Percentiles rank a stretch among this genome's conserved stretches.
Conservation (phyloP, 176 grass and related monocot genomes). For the Musa schizocarpa region DNA sequence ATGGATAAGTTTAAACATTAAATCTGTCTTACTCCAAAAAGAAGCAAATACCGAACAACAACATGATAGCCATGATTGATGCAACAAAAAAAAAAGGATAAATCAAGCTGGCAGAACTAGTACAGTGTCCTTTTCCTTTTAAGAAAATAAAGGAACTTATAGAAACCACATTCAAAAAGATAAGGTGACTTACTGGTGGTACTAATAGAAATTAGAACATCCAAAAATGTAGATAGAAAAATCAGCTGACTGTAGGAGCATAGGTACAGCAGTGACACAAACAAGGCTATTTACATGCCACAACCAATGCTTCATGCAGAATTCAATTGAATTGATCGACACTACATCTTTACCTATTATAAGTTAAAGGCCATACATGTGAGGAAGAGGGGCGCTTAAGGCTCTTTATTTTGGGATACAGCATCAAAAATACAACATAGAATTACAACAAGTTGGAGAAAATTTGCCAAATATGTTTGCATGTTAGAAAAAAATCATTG, state of each 20-base stretch:
- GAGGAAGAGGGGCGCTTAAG: too few relatives aligned
- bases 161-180: too few relatives aligned
- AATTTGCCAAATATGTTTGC: background rate
- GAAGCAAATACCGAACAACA: background rate
- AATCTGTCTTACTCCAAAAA: background rate
- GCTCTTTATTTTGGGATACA: background rate
- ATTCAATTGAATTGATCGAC: background rate
- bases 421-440: background rate
- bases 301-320: background rate
- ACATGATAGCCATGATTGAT: background rate
- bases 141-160: too few relatives aligned
- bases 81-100: background rate
- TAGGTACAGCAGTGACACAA: background rate
- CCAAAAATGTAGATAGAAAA: background rate
- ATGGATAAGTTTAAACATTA: background rate
- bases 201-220: too few relatives aligned
- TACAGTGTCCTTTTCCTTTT: background rate
- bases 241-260: background rate
- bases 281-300: background rate
- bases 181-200: too few relatives aligned
- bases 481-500: background rate
- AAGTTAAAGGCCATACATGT: background rate
- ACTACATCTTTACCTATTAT: background rate
- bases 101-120: background rate
- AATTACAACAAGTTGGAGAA: too few relatives aligned